phyloP scores from a whole-genome alignment of 2,329 filamentous ascomycete genomes.

The Paracorniculantispora psalliotae region DNA sequence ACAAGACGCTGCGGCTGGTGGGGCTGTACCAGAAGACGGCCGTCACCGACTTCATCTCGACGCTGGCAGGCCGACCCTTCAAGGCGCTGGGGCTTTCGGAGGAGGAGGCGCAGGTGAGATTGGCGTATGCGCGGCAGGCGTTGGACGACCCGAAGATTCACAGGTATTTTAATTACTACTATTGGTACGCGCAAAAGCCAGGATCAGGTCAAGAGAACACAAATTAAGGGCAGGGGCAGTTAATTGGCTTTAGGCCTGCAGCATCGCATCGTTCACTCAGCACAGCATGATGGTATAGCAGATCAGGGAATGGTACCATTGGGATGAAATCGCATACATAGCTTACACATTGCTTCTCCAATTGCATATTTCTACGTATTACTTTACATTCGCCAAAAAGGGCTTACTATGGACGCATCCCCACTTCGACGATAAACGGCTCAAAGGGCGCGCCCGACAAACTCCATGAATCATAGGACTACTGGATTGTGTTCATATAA shows the following conservation, averaged over 20 bases:
- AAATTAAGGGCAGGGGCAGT: not conserved
- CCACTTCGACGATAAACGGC: not conserved
- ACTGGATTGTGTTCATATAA: no score
- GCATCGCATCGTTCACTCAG: not conserved
- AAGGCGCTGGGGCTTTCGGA: conserved; percentile 31
- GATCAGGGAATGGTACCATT: not conserved
- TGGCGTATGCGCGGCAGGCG: conserved; percentile 27
- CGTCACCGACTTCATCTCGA: conserved; percentile 37
- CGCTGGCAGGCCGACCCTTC: conserved; percentile 38
- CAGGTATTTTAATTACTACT: conserved; percentile 38
- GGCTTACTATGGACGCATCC: not conserved
- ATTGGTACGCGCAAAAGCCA: conserved; percentile 40
- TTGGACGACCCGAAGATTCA: conserved; percentile 33
- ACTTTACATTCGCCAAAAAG: not conserved
- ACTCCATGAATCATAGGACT: no score
- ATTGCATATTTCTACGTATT: not conserved
- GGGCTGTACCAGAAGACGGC: conserved; percentile 41
- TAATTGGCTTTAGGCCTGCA: not conserved
- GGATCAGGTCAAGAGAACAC: not conserved
- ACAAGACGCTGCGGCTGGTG: conserved; percentile 35
- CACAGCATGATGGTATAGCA: not conserved
- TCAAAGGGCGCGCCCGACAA: not conserved
- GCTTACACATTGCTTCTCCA: not conserved
- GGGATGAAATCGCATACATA: not conserved
- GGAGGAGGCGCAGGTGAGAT: conserved; percentile 30